phyloP scores from a whole-genome alignment of 352 stramenopile genomes.

The Albugo laibachii region DNA sequence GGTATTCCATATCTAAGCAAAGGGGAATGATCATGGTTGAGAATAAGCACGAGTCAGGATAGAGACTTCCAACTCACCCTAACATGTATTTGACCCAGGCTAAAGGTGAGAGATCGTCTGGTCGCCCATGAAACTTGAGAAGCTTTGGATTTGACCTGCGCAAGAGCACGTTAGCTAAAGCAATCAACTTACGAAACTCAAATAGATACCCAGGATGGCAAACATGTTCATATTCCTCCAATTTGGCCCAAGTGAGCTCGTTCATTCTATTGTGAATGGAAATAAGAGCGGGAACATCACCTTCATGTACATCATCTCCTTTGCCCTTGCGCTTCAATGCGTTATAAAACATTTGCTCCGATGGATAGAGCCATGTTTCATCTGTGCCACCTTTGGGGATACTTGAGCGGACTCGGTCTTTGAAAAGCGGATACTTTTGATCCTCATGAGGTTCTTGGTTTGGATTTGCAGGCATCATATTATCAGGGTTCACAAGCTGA shows the following conservation, averaged over 20 bases:
- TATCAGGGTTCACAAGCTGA: constrained; percentile 91
- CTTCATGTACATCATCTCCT: constrained; percentile 89
- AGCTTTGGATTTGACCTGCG: constrained; percentile 63
- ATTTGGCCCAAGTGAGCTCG: constrained; percentile 92
- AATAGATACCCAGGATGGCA: constrained; percentile 38
- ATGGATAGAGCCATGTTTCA: constrained; percentile 95
- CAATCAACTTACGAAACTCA: not conserved
- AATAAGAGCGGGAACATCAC: constrained; percentile 89
- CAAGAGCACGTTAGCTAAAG: not conserved
- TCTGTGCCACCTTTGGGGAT: constrained; percentile 93
- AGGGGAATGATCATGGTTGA: not conserved
- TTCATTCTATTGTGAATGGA: constrained; percentile 99
- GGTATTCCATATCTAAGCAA: constrained; percentile 35
- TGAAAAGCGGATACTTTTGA: constrained; percentile 82
- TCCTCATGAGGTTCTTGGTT: constrained; percentile 86
- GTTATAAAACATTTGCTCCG: constrained; percentile 99
- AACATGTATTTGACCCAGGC: constrained; percentile 82
- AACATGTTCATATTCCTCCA: constrained; percentile 94
- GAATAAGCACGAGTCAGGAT: not conserved
- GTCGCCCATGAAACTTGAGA: constrained; percentile 92
- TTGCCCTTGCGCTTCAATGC: constrained; percentile 94
- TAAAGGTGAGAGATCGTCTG: constrained; percentile 91
- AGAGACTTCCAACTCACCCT: constrained; percentile 11
- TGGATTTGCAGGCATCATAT: constrained; percentile 95
- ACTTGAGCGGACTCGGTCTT: constrained; percentile 84